Conservation (phyloP, 73 alveolate genomes). For the Uronychia binucleata region DNA sequence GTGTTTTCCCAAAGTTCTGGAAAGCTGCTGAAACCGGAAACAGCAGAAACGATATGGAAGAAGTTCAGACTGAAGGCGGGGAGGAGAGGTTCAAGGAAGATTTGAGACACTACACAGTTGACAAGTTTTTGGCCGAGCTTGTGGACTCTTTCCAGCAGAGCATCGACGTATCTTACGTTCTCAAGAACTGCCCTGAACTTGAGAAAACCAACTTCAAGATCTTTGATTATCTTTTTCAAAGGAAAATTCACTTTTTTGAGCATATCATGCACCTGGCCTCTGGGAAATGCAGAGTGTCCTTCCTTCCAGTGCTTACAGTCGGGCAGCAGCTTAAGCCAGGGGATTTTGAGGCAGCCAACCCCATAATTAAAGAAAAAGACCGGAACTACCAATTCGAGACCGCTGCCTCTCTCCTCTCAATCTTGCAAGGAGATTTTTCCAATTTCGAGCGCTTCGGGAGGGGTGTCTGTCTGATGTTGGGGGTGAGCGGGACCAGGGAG, state of each 20-base stretch:
- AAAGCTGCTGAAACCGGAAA: not conserved
- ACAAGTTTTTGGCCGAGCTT: not conserved
- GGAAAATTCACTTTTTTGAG: not conserved
- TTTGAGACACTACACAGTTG: not conserved
- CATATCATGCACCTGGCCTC: not conserved
- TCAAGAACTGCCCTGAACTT: not conserved
- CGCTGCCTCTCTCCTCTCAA: not conserved
- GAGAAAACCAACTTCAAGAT: not conserved
- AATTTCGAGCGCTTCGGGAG: not conserved
- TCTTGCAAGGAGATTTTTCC: not conserved
- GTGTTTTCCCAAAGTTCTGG: too few species aligned
- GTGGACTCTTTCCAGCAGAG: not conserved
- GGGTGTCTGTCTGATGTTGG: not conserved
- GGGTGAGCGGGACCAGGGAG: not conserved
- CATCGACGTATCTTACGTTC: not conserved
- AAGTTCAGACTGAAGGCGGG: not conserved
- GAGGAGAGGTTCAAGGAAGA: not conserved
- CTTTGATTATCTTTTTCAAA: not conserved
- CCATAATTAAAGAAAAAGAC: not conserved
- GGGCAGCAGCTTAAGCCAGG: not conserved
- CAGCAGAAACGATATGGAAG: not conserved
- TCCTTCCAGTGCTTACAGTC: not conserved
- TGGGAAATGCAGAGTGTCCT: not conserved
- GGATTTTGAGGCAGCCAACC: not conserved
- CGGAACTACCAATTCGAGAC: not conserved